Conservation (phyloP, 371 early-diverging fungal genomes). For the Actinomortierella ambigua region DNA sequence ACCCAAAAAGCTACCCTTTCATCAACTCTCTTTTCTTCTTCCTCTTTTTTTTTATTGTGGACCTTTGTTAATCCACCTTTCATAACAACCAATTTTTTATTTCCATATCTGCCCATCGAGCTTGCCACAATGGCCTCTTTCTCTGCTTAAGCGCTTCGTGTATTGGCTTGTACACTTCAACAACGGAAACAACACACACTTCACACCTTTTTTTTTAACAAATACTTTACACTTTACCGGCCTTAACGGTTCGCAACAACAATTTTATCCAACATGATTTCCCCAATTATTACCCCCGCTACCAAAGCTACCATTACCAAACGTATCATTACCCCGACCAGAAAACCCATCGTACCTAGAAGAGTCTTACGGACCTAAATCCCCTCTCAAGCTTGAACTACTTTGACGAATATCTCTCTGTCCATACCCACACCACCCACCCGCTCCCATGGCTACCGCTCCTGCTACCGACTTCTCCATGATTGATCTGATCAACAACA, state of each 20-base stretch:
- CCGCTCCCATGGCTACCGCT: conserved; percentile 12
- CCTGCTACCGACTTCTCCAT: conserved; percentile 15
- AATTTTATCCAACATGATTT: conserved; percentile 23
- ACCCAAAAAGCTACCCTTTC: conserved; percentile 5
- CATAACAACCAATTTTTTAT: background rate
- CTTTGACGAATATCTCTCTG: conserved; percentile 2
- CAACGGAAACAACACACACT: background rate
- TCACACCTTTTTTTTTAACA: background rate
- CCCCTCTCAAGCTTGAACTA: conserved; percentile 7
- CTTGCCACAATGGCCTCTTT: conserved; percentile 33
- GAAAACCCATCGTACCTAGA: conserved; percentile 12
- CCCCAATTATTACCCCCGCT: conserved; percentile 34
- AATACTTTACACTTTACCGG: conserved; percentile 8
- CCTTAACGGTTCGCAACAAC: conserved; percentile 7
- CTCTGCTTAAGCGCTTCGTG: conserved; percentile 41
- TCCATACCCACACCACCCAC: conserved; percentile 4
- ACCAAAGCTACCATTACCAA: conserved; percentile 21
- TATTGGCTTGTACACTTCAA: conserved; percentile 15
- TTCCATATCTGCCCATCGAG: conserved; percentile 2
- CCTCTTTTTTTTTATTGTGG: conserved; percentile 11
- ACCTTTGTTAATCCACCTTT: conserved; percentile 15
- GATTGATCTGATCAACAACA: conserved; percentile 8
- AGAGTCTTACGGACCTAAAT: conserved; percentile 13
- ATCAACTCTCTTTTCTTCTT: conserved; percentile 8
- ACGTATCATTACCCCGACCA: conserved; percentile 17